Evolutionary conservation across 768 basidiomycete genomes (phyloP).

Genomic region (Russula vinacea): DNA sequence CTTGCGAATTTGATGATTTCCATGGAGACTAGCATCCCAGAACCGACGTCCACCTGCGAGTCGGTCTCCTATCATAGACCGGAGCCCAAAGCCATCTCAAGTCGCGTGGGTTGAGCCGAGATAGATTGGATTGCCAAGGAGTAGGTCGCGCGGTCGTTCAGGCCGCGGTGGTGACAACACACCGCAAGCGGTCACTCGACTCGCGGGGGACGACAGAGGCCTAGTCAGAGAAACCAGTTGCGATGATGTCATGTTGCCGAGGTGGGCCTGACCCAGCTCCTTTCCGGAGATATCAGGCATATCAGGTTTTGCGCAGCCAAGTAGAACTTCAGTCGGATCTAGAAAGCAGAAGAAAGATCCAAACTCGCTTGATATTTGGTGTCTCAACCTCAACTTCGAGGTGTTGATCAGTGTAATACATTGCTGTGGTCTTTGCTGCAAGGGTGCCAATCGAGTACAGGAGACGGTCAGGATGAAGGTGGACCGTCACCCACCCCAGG

Average conservation of each 20-base stretch:
- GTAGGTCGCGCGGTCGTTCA: not conserved
- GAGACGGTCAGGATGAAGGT: not conserved
- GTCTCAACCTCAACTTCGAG: no score
- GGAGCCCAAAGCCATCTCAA: not conserved
- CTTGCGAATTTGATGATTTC: not conserved
- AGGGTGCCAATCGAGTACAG: not conserved
- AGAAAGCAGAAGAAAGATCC: not conserved
- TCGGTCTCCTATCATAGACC: not conserved
- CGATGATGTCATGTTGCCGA: not conserved
- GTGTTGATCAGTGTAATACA: not conserved
- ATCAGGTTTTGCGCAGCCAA: not conserved
- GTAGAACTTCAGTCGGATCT: no score
- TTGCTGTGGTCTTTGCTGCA: not conserved
- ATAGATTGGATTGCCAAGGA: not conserved
- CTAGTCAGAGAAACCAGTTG: not conserved
- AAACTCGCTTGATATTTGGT: not conserved
- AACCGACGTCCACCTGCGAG: not conserved
- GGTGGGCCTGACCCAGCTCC: not conserved
- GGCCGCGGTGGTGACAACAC: no score
- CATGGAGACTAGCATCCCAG: not conserved
- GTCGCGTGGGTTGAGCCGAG: not conserved
- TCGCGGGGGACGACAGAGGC: no score
- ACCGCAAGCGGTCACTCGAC: no score
- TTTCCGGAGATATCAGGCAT: not conserved
- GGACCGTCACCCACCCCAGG: not conserved